phyloP scores from a whole-genome alignment of 495 filamentous ascomycete species.

The Neurospora tetrasperma region DNA sequence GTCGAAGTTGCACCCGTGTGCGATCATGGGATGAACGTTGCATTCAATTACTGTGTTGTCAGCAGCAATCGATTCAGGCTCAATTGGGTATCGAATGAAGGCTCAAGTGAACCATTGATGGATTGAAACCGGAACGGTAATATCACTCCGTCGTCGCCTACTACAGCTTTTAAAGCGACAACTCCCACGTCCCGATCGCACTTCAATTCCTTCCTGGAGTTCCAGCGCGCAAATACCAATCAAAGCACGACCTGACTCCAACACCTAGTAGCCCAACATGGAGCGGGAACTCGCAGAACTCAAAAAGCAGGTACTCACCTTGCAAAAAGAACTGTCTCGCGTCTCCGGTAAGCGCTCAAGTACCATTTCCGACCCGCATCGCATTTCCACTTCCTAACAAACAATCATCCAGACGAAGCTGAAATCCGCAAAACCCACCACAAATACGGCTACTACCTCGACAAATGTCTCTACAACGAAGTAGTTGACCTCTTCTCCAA shows the following conservation, averaged over 20 bases:
- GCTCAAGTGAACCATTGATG: not conserved
- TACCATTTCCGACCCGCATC: not conserved
- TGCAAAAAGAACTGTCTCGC: slow-evolving; percentile 27
- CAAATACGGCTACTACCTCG: slow-evolving; percentile 51
- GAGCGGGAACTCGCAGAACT: slow-evolving; percentile 32
- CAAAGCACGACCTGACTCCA: not conserved
- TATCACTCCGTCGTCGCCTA: not conserved
- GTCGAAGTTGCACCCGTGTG: not conserved
- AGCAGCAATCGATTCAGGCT: not conserved
- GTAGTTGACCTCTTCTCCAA: slow-evolving; percentile 42
- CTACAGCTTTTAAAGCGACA: not conserved
- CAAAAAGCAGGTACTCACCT: slow-evolving; percentile 28
- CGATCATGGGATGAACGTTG: not conserved
- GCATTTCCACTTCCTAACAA: not conserved
- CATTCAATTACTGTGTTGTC: not conserved
- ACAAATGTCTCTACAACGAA: slow-evolving; percentile 49
- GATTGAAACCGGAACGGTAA: not conserved
- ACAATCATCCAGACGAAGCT: slow-evolving; percentile 26
- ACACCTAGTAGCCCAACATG: slow-evolving; percentile 10
- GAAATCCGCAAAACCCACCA: slow-evolving; percentile 44
- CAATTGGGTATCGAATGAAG: not conserved
- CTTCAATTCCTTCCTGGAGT: not conserved
- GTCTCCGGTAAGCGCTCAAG: slow-evolving; percentile 19
- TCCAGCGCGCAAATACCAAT: not conserved
- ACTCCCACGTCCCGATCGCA: not conserved